phyloP scores from a whole-genome alignment of 2,329 filamentous ascomycete species.

The Fusarium sp. region DNA sequence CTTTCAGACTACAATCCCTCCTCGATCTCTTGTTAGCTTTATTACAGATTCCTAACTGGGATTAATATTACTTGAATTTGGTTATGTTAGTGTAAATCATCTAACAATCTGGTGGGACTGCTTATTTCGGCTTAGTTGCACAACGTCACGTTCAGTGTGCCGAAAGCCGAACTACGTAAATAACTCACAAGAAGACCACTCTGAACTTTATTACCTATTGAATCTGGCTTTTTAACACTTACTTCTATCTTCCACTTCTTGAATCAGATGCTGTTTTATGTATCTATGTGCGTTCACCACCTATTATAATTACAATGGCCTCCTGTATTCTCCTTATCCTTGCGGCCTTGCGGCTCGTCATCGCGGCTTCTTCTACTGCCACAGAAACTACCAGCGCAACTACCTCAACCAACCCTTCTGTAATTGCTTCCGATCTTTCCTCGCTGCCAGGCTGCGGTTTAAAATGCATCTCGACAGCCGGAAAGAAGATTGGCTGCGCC shows the following conservation, averaged over 20 bases:
- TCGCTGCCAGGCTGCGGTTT: not conserved
- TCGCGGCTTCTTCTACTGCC: not conserved
- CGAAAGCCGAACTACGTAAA: not conserved
- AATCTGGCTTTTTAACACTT: too few relatives aligned
- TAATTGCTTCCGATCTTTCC: not conserved
- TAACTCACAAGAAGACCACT: not conserved
- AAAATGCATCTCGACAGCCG: not conserved
- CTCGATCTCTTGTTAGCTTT: not conserved
- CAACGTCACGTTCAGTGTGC: not conserved
- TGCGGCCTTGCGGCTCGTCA: not conserved
- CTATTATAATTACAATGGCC: not conserved
- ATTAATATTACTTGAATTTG: not conserved
- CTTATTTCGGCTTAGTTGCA: not conserved
- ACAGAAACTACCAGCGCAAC: not conserved
- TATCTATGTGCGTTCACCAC: too few relatives aligned
- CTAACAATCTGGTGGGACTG: not conserved
- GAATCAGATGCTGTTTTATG: too few relatives aligned
- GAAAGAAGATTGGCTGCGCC: not conserved
- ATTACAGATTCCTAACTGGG: not conserved
- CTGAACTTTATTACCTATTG: too few relatives aligned
- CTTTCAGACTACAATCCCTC: not conserved
- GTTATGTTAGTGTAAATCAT: not conserved
- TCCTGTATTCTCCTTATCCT: not conserved
- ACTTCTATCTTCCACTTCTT: too few relatives aligned
- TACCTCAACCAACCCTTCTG: not conserved